Percentiles rank a stretch among this genome's conserved stretches.
Conservation (phyloP, 164 flowering plant species). For the Litsea cubeba region DNA sequence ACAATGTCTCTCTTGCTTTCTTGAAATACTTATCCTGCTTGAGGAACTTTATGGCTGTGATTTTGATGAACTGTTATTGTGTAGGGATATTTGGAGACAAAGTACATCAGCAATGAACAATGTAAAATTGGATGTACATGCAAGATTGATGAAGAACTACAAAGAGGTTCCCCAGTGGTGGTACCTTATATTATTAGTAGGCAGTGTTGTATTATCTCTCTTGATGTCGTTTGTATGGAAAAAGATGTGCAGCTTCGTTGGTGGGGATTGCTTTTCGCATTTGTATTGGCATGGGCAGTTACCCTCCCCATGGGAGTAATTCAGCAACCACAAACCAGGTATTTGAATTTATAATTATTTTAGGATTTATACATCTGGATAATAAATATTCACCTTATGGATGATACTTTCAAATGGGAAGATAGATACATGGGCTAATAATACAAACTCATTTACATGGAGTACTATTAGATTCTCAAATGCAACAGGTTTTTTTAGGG, state of each 20-base stretch:
- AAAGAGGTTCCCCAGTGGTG: slow-evolving; percentile 79
- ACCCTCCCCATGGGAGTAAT: slow-evolving; percentile 95
- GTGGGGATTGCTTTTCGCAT: slow-evolving; percentile 94
- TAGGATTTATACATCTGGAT: too few relatives aligned
- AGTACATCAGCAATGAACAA: slow-evolving; percentile 65
- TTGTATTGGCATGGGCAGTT: slow-evolving; percentile 65
- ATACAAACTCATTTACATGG: too few relatives aligned
- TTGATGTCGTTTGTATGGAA: slow-evolving; percentile 71
- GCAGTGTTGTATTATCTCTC: slow-evolving; percentile 58
- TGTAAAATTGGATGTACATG: slow-evolving; percentile 67
- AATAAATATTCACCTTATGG: too few relatives aligned
- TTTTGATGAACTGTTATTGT: not conserved
- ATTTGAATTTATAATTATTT: not conserved
- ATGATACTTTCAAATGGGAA: too few relatives aligned
- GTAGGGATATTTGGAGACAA: slow-evolving; percentile 73
- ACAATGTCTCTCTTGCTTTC: too few relatives aligned
- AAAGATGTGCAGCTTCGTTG: slow-evolving; percentile 76
- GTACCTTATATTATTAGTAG: slow-evolving; percentile 50
- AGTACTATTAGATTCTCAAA: too few relatives aligned
- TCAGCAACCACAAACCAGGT: slow-evolving; percentile 99
- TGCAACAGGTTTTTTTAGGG: too few relatives aligned
- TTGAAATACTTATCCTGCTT: too few relatives aligned
- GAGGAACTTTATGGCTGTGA: too few relatives aligned
- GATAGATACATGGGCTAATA: too few relatives aligned
- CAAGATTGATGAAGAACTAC: slow-evolving; percentile 37